Conservation (phyloP, 2,329 filamentous ascomycete species). For the Grosmannia clavigera region DNA sequence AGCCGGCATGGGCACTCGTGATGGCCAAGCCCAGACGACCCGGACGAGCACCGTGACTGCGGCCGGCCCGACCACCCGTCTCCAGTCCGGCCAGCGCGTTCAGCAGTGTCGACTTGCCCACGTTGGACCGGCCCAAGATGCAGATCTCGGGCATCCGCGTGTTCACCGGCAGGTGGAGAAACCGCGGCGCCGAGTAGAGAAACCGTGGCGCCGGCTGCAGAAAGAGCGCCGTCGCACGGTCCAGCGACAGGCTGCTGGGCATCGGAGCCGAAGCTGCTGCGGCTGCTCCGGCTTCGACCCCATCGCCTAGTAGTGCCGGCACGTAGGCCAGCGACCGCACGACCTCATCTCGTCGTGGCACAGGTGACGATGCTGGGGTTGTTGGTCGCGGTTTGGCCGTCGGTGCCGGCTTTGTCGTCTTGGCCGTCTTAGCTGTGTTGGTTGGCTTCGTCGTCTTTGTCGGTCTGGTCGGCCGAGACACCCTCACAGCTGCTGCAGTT, state of each 20-base stretch:
- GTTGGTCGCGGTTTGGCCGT: neutral
- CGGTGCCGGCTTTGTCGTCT: neutral
- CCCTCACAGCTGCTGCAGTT: neutral
- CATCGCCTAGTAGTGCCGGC: constrained; percentile 9
- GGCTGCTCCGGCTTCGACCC: neutral
- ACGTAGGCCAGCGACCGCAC: constrained; percentile 17
- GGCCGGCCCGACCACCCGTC: constrained; percentile 15
- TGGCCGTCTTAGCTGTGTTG: neutral
- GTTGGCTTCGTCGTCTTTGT: neutral
- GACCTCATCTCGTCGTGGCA: neutral
- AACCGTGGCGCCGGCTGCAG: constrained; percentile 18
- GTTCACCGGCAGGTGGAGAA: constrained; percentile 38
- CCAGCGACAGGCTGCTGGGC: constrained; percentile 11
- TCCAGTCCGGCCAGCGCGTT: constrained; percentile 56
- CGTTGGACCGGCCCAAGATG: constrained; percentile 77
- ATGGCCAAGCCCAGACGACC: constrained; percentile 38
- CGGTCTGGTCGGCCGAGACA: neutral
- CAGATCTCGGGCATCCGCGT: constrained; percentile 50
- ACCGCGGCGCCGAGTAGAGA: constrained; percentile 36
- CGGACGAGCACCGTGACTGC: constrained; percentile 15
- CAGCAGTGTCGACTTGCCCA: constrained; percentile 80
- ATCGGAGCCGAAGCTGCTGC: constrained; percentile 2
- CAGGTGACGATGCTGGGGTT: neutral
- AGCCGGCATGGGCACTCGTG: constrained; percentile 38
- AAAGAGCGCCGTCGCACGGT: constrained; percentile 16